A percentile compares a stretch with the other conserved stretches of the same genome.
These are phyloP conservation scores for Auriscalpium microsporum DNA, from an alignment of 768 basidiomycete species.

Conservation along the genomic window DNA sequence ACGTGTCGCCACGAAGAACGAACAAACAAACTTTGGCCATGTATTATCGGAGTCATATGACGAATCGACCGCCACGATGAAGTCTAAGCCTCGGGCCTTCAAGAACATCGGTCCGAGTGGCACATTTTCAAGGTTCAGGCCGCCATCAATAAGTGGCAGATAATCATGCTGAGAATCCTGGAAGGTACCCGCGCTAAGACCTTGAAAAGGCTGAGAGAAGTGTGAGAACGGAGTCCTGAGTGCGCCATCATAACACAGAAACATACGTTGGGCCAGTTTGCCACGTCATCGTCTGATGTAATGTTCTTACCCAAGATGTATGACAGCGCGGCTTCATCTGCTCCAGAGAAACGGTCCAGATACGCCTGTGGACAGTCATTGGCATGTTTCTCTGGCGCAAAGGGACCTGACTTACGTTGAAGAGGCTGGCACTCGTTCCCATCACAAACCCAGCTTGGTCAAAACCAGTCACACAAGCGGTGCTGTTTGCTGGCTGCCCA, in stretches of 20 bases:
- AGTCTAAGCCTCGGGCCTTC: constrained; percentile 58
- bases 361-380: background rate
- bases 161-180: constrained; percentile 42
- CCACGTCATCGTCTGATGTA: constrained; percentile 49
- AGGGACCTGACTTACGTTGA: constrained; percentile 36
- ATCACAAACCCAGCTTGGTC: constrained; percentile 70
- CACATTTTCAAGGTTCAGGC: constrained; percentile 60
- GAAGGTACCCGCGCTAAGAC: constrained; percentile 40
- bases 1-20: background rate
- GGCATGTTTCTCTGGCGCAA: background rate
- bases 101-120: constrained; percentile 68
- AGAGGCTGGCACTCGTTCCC: constrained; percentile 65
- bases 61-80: constrained; percentile 68
- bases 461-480: constrained; percentile 63
- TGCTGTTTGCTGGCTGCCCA: constrained; percentile 44
- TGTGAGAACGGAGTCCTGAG: background rate
- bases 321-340: constrained; percentile 41
- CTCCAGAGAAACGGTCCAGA: constrained; percentile 29
- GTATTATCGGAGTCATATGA: constrained; percentile 45
- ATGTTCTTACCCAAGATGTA: constrained; percentile 37
- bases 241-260: constrained; percentile 3
- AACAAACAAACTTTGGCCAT: constrained; percentile 58
- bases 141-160: constrained; percentile 64
- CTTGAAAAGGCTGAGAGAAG: constrained; percentile 36
- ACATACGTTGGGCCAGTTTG: constrained; percentile 55